Percentiles rank a stretch among this genome's conserved stretches.
Evolutionary conservation across 2,329 filamentous ascomycete genomes (phyloP).

Genomic region (Fusarium pininemorale): DNA sequence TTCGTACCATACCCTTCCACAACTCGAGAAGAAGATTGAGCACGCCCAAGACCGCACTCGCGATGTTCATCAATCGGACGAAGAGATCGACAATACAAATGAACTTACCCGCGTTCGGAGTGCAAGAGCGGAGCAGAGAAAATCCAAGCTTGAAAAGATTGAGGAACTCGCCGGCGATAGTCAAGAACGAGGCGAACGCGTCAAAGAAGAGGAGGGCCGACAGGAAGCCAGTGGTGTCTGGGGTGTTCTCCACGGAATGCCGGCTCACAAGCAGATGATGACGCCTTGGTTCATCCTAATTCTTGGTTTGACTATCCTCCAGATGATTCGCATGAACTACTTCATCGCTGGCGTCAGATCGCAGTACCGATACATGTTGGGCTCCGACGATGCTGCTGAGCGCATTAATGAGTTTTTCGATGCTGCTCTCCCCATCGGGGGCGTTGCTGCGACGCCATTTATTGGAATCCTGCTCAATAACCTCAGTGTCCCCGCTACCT

Average conservation of each 20-base stretch:
- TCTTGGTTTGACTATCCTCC: slow-evolving; percentile 67
- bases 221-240: slow-evolving; percentile 72
- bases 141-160: slow-evolving; percentile 68
- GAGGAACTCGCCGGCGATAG: slow-evolving; percentile 68
- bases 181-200: slow-evolving; percentile 64
- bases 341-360: slow-evolving; percentile 72
- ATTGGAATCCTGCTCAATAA: slow-evolving; percentile 76
- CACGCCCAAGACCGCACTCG: slow-evolving; percentile 48
- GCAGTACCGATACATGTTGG: slow-evolving; percentile 75
- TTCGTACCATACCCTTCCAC: slow-evolving; percentile 51
- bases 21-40: slow-evolving; percentile 53
- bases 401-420: slow-evolving; percentile 56
- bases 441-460: slow-evolving; percentile 74
- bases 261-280: slow-evolving; percentile 70
- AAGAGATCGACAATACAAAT: slow-evolving; percentile 58
- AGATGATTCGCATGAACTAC: slow-evolving; percentile 77
- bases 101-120: slow-evolving; percentile 55
- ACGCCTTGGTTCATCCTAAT: slow-evolving; percentile 79
- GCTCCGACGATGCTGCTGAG: slow-evolving; percentile 53
- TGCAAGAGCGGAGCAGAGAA: slow-evolving; percentile 60
- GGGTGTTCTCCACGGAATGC: slow-evolving; percentile 74
- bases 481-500: slow-evolving; percentile 67
- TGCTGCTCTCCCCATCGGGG: slow-evolving; percentile 70
- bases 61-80: slow-evolving; percentile 63
- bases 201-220: slow-evolving; percentile 65